phyloP scores from a whole-genome alignment of 768 basidiomycete species.

The Lepiota brunneoincarnata region DNA sequence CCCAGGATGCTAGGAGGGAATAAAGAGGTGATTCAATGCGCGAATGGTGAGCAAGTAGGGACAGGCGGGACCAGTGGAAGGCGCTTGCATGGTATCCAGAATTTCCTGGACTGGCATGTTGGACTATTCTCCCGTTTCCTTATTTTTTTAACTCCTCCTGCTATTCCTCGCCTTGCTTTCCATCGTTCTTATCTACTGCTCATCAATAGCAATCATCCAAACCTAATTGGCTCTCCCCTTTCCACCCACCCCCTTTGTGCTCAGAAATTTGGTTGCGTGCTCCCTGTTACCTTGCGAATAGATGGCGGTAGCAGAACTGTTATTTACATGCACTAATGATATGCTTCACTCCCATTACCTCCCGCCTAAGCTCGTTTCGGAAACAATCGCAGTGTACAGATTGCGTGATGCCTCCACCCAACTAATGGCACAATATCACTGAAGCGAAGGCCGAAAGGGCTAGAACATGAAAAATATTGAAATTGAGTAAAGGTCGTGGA shows the following conservation, averaged over 20 bases:
- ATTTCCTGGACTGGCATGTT: neutral
- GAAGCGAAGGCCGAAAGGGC: no score
- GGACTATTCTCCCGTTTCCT: neutral
- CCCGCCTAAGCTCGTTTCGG: no score
- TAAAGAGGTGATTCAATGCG: neutral
- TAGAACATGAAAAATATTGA: no score
- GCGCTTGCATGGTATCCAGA: neutral
- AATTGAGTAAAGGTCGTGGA: no score
- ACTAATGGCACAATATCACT: no score
- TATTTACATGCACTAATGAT: conserved; percentile 10
- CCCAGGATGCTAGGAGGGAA: conserved; percentile 15
- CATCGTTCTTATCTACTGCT: neutral
- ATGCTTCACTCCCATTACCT: neutral
- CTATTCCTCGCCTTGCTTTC: neutral
- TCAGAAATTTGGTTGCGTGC: neutral
- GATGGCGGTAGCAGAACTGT: conserved; percentile 9
- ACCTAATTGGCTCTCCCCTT: neutral
- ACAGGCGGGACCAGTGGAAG: neutral
- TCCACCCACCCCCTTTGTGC: neutral
- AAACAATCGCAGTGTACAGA: no score
- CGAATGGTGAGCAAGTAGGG: neutral
- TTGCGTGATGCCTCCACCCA: no score
- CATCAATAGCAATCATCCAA: neutral
- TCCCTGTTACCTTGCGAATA: conserved; percentile 1
- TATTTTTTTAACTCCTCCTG: neutral